Evolutionary conservation across 257 asterid species (phyloP).

Genomic region (Solanum medicagineum): DNA sequence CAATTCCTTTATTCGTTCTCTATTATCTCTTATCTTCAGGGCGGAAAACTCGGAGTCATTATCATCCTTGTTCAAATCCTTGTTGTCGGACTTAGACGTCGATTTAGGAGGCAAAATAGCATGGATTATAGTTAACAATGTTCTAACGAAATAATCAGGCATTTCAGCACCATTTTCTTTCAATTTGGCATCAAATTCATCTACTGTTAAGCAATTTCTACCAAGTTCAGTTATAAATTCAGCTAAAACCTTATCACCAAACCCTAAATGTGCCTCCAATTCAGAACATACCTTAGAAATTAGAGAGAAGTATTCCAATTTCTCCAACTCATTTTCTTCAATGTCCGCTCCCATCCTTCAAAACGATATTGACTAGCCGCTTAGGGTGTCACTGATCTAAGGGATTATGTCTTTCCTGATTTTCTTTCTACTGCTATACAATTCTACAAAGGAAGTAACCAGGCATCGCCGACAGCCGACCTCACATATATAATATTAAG

Average conservation of each 20-base stretch:
- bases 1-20: constrained; percentile 62
- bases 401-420: background rate
- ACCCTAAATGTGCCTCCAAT: constrained; percentile 60
- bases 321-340: constrained; percentile 42
- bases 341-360: constrained; percentile 27
- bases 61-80: constrained; percentile 19
- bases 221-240: constrained; percentile 78
- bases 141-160: constrained; percentile 84
- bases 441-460: no score
- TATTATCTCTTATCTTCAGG: constrained; percentile 56
- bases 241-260: constrained; percentile 62
- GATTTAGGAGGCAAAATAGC: constrained; percentile 62
- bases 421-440: background rate
- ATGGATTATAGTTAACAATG: constrained; percentile 71
- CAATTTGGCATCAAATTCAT: constrained; percentile 49
- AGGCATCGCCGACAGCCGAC: no score
- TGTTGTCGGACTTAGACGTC: constrained; percentile 27
- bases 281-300: constrained; percentile 83
- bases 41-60: constrained; percentile 33
- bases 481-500: no score
- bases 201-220: constrained; percentile 37
- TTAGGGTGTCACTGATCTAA: background rate
- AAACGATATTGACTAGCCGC: background rate
- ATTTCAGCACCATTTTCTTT: constrained; percentile 63
- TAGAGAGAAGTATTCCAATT: constrained; percentile 58